Conservation (phyloP, 768 basidiomycete species). For the Guyanaporus albipodus region DNA sequence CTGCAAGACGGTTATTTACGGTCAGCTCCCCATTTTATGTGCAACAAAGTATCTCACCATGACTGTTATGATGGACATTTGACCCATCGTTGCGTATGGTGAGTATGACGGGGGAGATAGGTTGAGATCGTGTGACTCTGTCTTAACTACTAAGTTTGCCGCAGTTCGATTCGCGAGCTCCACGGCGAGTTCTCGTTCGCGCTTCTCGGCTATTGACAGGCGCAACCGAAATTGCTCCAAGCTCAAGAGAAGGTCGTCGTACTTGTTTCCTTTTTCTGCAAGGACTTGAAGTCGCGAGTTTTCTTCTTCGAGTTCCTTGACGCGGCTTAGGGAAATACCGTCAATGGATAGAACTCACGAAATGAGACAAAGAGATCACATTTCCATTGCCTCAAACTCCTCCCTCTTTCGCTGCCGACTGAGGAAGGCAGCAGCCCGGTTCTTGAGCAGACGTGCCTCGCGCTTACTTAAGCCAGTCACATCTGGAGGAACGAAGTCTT, state of each 20-base stretch:
- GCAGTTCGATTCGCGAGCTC: constrained; percentile 48
- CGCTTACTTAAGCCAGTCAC: constrained; percentile 86
- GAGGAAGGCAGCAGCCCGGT: constrained; percentile 88
- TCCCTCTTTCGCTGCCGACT: constrained; percentile 88
- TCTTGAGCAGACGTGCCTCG: constrained; percentile 88
- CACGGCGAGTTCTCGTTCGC: constrained; percentile 61
- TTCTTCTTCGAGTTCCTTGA: constrained; percentile 80
- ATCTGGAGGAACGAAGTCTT: constrained; percentile 86
- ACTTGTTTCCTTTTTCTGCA: constrained; percentile 42
- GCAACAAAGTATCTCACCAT: constrained; percentile 47
- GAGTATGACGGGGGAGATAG: constrained; percentile 43
- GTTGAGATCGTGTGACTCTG: constrained; percentile 54
- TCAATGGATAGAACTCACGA: constrained; percentile 13
- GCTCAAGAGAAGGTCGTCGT: constrained; percentile 48
- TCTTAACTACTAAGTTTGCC: constrained; percentile 43
- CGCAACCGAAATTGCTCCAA: constrained; percentile 65
- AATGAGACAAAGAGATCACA: constrained; percentile 51
- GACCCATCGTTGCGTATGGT: constrained; percentile 32
- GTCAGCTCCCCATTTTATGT: constrained; percentile 13
- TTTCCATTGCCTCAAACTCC: constrained; percentile 88
- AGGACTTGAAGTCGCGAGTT: constrained; percentile 68
- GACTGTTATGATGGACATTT: constrained; percentile 62
- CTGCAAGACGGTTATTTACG: constrained; percentile 14
- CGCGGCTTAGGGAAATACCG: constrained; percentile 50
- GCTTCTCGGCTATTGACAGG: constrained; percentile 60